phyloP scores from a whole-genome alignment of 83 land plant species.

The Thuja plicata region DNA sequence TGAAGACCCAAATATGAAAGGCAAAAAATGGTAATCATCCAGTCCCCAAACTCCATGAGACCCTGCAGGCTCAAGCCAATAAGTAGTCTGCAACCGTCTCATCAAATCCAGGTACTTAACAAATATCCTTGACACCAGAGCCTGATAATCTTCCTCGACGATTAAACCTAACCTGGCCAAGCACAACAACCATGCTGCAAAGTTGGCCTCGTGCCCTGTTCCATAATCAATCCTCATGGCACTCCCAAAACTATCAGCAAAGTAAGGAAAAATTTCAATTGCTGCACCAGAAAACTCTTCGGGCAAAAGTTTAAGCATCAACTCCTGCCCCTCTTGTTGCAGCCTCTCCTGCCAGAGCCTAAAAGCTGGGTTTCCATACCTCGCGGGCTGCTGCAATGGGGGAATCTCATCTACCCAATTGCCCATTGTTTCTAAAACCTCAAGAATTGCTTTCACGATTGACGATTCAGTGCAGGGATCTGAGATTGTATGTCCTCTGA shows the following conservation, averaged over 20 bases:
- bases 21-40: constrained; percentile 96
- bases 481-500: constrained; percentile 79
- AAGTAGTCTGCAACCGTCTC: constrained; percentile 86
- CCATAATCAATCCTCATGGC: constrained; percentile 92
- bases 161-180: constrained; percentile 77
- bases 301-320: constrained; percentile 37
- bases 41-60: constrained; percentile 99
- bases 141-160: constrained; percentile 78
- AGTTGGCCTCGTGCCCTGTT: constrained; percentile 97
- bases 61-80: constrained; percentile 95
- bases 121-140: constrained; percentile 67
- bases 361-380: constrained; percentile 89
- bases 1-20: constrained; percentile 90
- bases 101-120: constrained; percentile 78
- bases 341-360: constrained; percentile 79
- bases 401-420: constrained; percentile 85
- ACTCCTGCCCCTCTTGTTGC: constrained; percentile 27
- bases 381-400: constrained; percentile 59
- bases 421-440: constrained; percentile 47
- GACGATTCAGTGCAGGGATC: constrained; percentile 62
- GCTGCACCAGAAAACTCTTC: constrained; percentile 20
- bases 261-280: constrained; percentile 73
- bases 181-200: constrained; percentile 90
- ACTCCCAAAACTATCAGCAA: constrained; percentile 92
- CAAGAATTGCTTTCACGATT: constrained; percentile 27